Conservation (phyloP, 768 basidiomycete species). For the Leccinum disarticulatum region DNA sequence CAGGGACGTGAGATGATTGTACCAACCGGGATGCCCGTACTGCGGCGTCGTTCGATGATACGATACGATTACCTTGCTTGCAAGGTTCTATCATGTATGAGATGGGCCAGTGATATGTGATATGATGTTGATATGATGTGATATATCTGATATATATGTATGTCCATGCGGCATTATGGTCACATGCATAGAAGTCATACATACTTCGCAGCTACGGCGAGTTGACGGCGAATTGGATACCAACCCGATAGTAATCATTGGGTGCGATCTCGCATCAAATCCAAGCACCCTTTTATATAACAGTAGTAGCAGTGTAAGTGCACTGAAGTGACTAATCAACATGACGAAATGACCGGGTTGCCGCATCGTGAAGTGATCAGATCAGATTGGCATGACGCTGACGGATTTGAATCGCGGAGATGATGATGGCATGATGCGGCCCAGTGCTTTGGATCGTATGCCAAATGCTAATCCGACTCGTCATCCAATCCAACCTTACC, state of each 20-base stretch:
- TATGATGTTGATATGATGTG: not conserved
- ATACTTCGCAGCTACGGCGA: not conserved
- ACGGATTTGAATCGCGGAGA: not conserved
- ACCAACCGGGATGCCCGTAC: not conserved
- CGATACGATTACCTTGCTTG: not conserved
- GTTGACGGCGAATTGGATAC: not conserved
- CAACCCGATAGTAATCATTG: not conserved
- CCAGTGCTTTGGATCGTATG: not conserved
- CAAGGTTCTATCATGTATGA: not conserved
- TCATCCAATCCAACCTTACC: not conserved
- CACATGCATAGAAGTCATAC: not conserved
- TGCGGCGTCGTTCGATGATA: not conserved
- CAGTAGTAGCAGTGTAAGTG: not conserved
- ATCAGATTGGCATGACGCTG: not conserved
- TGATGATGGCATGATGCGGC: not conserved
- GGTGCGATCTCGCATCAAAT: not conserved
- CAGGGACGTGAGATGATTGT: not conserved
- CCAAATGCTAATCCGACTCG: not conserved
- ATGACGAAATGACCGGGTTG: not conserved
- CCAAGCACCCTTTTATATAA: not conserved
- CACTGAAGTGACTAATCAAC: not conserved
- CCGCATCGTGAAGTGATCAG: not conserved
- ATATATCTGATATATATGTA: not conserved
- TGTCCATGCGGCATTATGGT: not conserved
- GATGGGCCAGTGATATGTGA: not conserved